Evolutionary conservation across 2,329 filamentous ascomycete species (phyloP), one percentile per base, ranked within the genome.

Genomic region (Fusarium pilosicola): DNA sequence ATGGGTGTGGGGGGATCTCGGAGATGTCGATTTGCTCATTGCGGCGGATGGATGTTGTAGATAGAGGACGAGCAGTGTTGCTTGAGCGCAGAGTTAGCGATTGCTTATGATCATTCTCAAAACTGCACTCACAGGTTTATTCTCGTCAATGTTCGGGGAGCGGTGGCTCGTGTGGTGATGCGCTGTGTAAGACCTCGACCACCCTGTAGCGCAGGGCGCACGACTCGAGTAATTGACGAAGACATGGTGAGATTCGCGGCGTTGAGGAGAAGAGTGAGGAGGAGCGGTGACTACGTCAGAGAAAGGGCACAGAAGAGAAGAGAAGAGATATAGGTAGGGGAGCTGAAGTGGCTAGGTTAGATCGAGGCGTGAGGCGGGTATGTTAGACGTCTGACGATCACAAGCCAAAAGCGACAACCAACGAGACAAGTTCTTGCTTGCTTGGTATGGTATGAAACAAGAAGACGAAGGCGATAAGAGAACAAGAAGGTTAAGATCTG

Each of bases 1-100:
- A 99, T 97, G 59, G 96, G 96, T 11, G 96, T 98, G 2, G 96
- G 96, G 92, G 91, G 74, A 98, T 88, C 54, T 93, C 91, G 70
- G 91, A 88, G 78, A 97, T 90, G 83, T 96, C 88, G 68, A 86
- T 56, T 60, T 74, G 62, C 55, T 82, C 79, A 76, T 83, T 83
- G 75, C 86, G 88, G 76, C 87, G 87, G 70, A 84, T 81, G 49
- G 87, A 75, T 1, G 91, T 93, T 55, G 88, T 88, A 42, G 91
- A 92, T 65, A 94, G 87, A 26, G 86, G 79, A 75, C 90, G 88
- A 66, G 81, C 73, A 73, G 84, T 83, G 73, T 70, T 77, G 24
- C 56, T 74, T n/a, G 36, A 32, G 7, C 63, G 66, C 62, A 26
- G 57, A 55, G 56, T 68, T 38, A 68, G 68, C 41, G 20, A 66